Base-by-base conservation (phyloP, 2,329 filamentous ascomycete species). In the Allantophomopsis lycopodina region DNA sequence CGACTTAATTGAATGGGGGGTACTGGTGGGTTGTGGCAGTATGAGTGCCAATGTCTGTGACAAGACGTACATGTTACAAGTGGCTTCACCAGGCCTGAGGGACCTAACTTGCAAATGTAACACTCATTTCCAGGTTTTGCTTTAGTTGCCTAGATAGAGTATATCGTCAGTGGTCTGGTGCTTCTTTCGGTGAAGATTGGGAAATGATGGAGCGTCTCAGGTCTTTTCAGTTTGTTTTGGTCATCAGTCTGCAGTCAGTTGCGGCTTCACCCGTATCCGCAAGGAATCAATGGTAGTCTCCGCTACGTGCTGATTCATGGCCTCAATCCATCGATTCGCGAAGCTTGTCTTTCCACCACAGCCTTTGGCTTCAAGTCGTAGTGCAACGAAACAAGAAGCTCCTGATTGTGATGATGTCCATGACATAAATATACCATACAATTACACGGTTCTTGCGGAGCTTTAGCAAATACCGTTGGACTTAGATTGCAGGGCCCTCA, bases 171-270 rank as follows among this genome's bases (percentile, higher is more conserved):
- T 14, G 32, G 15, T 7, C 8, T 34, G 13, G 5, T 8, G 16
- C 32, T 34, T 15, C 18, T 28, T 8, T 8, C 3, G 23, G 6
- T 4, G 5, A 15, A 34, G 12, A 3, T 7, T 15, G 5, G n/a
- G 23, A 28, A 12, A 34, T 5, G 28, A 35, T 35, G 36, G 46
- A 41, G 42, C 49, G 65, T 65, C 68, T 83, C 79, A 83, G 79
- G 71, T 83, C 77, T 83, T 83, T 82, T 81, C 76, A 82, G 76
- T 81, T 73, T 69, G 55, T 58, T 58, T 42, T 37, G 49, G 55
- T 59, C 61, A 49, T 62, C 61, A 64, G 44, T 42, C 57, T 55
- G 55, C 55, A 45, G 40, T 39, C 48, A 52, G 46, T 33, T 44
- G 51, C 57, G 55, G 55, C 45, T 56, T 55, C 46, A 49, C 31